These are phyloP conservation scores for Wallacemonas sp. DNA, from an alignment of 208 protist species.

Conservation along the genomic window DNA sequence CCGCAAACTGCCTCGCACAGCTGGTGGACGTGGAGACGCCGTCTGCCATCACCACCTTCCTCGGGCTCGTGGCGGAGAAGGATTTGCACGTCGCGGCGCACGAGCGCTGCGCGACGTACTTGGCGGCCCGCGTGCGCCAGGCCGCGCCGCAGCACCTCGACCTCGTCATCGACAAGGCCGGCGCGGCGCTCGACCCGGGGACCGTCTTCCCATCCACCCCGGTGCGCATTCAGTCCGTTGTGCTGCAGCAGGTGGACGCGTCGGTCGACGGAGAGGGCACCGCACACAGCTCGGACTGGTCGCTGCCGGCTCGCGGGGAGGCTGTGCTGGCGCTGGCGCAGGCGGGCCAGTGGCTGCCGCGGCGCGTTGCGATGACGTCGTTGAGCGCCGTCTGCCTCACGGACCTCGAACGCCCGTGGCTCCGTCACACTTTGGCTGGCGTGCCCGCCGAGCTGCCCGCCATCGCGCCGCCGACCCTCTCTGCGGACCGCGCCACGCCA, in stretches of 20 bases:
- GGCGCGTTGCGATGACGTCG: conserved; percentile 51
- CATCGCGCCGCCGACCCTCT: not conserved
- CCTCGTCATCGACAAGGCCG: not conserved
- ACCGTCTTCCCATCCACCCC: conserved; percentile 62
- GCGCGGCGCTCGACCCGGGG: conserved; percentile 39
- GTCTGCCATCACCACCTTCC: conserved; percentile 47
- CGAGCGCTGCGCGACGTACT: conserved; percentile 68
- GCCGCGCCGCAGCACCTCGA: conserved; percentile 9
- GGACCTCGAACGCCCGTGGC: conserved; percentile 69
- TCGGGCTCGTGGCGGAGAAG: conserved; percentile 52
- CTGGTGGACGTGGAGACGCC: conserved; percentile 53
- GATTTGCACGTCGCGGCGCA: conserved; percentile 45
- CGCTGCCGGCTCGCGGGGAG: conserved; percentile 30
- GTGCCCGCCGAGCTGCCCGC: not conserved
- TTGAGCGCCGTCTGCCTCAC: conserved; percentile 61
- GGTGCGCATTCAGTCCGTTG: conserved; percentile 51
- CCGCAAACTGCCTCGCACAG: conserved; percentile 37
- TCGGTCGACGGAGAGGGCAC: not conserved
- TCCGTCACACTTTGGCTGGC: conserved; percentile 20
- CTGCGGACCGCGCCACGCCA: not conserved
- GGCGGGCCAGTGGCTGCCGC: conserved; percentile 41
- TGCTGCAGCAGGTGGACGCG: conserved; percentile 34
- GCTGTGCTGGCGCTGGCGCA: conserved; percentile 31
- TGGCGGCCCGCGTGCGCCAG: conserved; percentile 50
- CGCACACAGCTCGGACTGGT: conserved; percentile 13